A percentile compares a stretch with the other conserved stretches of the same genome.
Evolutionary conservation across 1,139 yeast genomes (phyloP).

Genomic region (Nadsonia starkeyi-henricii): DNA sequence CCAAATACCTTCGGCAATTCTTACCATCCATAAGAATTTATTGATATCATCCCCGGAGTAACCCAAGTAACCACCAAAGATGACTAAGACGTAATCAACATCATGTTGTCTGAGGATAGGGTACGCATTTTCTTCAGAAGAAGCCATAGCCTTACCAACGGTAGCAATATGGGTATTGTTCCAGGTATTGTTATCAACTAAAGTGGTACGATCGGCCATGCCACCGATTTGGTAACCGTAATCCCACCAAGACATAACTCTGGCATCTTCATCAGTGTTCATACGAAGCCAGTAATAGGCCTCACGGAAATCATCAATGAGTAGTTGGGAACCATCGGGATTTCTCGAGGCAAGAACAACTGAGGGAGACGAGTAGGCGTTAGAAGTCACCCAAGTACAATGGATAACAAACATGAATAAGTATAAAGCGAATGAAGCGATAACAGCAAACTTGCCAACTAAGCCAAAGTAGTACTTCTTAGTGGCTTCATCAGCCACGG

Average conservation of each 20-base stretch:
- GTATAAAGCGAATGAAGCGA: constrained; percentile 61
- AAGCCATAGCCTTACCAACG: constrained; percentile 97
- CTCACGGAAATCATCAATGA: constrained; percentile 96
- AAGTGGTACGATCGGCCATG: constrained; percentile 97
- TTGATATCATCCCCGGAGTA: constrained; percentile 95
- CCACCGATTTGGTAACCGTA: constrained; percentile 99
- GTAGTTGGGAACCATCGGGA: constrained; percentile 72
- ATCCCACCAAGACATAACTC: constrained; percentile 99
- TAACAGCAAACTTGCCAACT: constrained; percentile 47
- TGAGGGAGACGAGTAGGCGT: constrained; percentile 94
- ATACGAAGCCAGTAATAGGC: constrained; percentile 98
- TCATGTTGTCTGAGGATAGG: constrained; percentile 81
- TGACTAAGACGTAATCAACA: constrained; percentile 84
- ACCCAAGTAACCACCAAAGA: constrained; percentile 90
- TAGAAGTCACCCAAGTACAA: constrained; percentile 95
- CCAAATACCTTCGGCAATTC: constrained; percentile 99
- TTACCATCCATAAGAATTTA: constrained; percentile 97
- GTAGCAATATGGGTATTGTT: constrained; percentile 98
- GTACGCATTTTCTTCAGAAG: constrained; percentile 77
- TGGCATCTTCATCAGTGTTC: constrained; percentile 94
- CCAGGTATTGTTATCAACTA: constrained; percentile 99
- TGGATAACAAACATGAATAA: constrained; percentile 76
- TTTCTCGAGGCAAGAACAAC: constrained; percentile 78
- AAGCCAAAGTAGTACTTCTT: constrained; percentile 22
- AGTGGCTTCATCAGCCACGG: constrained; percentile 7